A percentile compares a stretch with the other conserved stretches of the same genome.
phyloP scores from a whole-genome alignment of 2,329 filamentous ascomycete genomes.

The Claviceps africana region DNA sequence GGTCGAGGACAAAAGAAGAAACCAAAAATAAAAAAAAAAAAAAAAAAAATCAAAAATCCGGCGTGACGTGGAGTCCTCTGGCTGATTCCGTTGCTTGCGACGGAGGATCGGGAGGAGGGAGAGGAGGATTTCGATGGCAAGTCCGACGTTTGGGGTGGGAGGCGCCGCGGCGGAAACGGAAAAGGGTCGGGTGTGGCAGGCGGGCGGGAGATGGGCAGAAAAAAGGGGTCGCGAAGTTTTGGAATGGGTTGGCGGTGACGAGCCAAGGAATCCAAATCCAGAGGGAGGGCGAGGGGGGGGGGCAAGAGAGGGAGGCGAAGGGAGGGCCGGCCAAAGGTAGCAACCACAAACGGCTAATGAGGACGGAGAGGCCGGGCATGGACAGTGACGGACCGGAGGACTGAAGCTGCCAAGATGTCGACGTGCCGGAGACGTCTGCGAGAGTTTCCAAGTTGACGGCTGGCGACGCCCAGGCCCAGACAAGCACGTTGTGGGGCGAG shows the following conservation, averaged over 20 bases:
- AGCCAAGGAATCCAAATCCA: no score
- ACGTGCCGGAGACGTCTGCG: no score
- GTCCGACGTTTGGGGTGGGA: neutral
- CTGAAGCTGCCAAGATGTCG: no score
- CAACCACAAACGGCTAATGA: neutral
- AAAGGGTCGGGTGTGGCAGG: neutral
- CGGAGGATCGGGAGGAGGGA: neutral
- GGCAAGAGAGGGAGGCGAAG: neutral
- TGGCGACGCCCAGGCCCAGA: no score
- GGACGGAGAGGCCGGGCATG: neutral
- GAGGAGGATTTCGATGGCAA: neutral
- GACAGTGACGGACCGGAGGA: neutral
- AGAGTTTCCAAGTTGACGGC: no score
- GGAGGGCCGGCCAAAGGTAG: neutral
- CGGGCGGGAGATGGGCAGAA: neutral
- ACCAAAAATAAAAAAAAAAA: no score
- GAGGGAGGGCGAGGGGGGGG: neutral
- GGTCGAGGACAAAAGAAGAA: no score
- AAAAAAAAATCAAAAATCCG: no score
- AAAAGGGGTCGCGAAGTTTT: neutral
- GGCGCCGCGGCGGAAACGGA: neutral
- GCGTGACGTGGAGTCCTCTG: neutral
- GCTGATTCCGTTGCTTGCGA: neutral
- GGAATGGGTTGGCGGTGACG: neutral
- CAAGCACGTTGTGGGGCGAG: no score